Conservation (phyloP, 192 early-diverging fungal genomes). For the Coemansia sp. region DNA sequence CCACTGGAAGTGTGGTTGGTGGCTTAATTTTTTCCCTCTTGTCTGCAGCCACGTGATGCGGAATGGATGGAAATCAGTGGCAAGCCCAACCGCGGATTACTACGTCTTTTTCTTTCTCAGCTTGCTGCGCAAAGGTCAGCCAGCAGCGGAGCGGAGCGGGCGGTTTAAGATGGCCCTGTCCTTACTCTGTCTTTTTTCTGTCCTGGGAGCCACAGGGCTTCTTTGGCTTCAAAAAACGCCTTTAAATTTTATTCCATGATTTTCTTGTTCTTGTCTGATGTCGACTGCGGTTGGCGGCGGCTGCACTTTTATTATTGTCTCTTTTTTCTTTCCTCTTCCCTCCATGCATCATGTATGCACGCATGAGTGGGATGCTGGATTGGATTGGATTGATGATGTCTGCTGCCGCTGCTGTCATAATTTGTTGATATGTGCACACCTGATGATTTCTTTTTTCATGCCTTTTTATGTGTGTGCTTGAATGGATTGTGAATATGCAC, state of each 20-base stretch:
- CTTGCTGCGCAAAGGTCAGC: too few species aligned
- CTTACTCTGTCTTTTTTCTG: too few species aligned
- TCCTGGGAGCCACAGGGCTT: too few species aligned
- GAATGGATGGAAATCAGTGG: not conserved
- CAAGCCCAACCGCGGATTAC: not conserved
- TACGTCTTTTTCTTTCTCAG: not conserved
- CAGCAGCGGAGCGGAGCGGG: not conserved
- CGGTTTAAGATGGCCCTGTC: too few species aligned
- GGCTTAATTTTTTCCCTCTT: constrained; percentile 26
- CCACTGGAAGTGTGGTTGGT: constrained; percentile 1
- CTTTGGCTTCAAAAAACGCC: too few species aligned
- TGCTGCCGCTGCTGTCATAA: not conserved
- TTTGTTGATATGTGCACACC: not conserved
- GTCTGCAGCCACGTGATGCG: constrained; percentile 33
- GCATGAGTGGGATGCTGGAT: constrained; percentile 5
- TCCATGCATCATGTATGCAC: constrained; percentile 16
- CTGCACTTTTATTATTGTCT: not conserved
- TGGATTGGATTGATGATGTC: not conserved
- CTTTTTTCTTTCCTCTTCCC: not conserved
- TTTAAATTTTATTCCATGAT: constrained; percentile 1
- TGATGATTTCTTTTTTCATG: constrained; percentile 2
- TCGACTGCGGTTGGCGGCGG: not conserved
- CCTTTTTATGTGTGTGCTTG: not conserved
- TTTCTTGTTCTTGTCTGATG: not conserved
- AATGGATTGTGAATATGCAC: too few species aligned